Percentiles rank a stretch among this genome's conserved stretches.
Evolutionary conservation across 73 alveolate species (phyloP).

Genomic region (Tetrahymena malaccensis): DNA sequence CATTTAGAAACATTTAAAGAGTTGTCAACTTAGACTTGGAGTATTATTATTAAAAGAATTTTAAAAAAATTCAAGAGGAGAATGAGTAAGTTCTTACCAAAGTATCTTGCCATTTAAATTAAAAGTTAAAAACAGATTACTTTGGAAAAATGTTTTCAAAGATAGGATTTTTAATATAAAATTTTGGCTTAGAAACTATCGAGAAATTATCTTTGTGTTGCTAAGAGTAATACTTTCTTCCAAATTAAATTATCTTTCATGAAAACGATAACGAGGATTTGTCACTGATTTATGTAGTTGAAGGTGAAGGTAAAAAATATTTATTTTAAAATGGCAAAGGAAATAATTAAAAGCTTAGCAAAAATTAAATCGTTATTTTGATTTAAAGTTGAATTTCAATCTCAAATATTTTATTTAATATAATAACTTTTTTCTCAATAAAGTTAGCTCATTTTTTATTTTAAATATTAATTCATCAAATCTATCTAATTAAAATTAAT

Average conservation of each 20-base stretch:
- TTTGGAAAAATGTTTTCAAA: background rate
- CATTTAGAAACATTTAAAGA: background rate
- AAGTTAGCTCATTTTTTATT: no score
- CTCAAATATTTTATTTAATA: no score
- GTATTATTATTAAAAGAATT: background rate
- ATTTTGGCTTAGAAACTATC: background rate
- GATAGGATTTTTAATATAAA: background rate
- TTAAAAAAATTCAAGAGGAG: background rate
- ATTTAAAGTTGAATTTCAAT: no score
- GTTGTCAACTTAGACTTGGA: background rate
- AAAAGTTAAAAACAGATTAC: background rate
- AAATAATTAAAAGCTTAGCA: no score
- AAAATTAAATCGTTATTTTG: no score
- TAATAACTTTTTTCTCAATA: no score
- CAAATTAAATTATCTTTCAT: background rate
- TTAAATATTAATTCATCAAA: no score
- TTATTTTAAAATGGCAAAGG: no score
- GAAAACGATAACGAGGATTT: background rate
- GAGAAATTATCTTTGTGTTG: background rate
- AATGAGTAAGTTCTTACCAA: background rate
- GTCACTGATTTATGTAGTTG: background rate
- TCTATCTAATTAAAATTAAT: no score
- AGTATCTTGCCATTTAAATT: background rate
- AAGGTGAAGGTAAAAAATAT: background rate
- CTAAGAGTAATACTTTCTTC: background rate